These are phyloP conservation scores for Earliella scabrosa DNA, from an alignment of 1,284 basidiomycete species.

Conservation along the genomic window DNA sequence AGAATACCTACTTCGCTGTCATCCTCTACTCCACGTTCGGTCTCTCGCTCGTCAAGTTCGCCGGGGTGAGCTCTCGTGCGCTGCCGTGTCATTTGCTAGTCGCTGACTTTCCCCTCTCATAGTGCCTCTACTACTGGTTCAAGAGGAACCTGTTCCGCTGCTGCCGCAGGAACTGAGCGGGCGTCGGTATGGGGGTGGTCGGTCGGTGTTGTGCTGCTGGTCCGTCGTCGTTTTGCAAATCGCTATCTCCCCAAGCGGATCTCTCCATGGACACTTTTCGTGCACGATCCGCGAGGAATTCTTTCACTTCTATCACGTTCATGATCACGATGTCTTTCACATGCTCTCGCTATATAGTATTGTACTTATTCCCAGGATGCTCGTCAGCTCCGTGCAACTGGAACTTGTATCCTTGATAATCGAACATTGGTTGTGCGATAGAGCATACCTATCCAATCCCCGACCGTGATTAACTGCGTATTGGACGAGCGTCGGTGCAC, in stretches of 20 bases:
- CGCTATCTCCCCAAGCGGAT: conserved; percentile 8
- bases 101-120: conserved; percentile 23
- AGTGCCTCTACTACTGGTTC: conserved; percentile 86
- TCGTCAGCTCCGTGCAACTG: conserved; percentile 3
- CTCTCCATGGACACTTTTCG: conserved; percentile 26
- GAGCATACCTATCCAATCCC: too few relatives aligned
- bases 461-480: too few relatives aligned
- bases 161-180: conserved; percentile 70
- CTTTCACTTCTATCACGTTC: conserved; percentile 1
- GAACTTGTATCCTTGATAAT: conserved; percentile 7
- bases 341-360: conserved; percentile 13
- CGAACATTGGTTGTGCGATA: not conserved
- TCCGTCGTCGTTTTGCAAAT: conserved; percentile 8
- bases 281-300: conserved; percentile 7
- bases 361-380: conserved; percentile 16
- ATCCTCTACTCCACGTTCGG: conserved; percentile 92
- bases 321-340: conserved; percentile 4
- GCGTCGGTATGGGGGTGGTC: not conserved
- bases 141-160: conserved; percentile 82
- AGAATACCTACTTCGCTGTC: conserved; percentile 81
- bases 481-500: too few relatives aligned
- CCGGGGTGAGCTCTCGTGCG: conserved; percentile 63
- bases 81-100: not conserved
- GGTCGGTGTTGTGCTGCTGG: not conserved
- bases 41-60: conserved; percentile 81